Percentiles rank a stretch among this genome's conserved stretches.
Conservation (phyloP, 2,329 filamentous ascomycete genomes). For the Exutisphaerella laricina region DNA sequence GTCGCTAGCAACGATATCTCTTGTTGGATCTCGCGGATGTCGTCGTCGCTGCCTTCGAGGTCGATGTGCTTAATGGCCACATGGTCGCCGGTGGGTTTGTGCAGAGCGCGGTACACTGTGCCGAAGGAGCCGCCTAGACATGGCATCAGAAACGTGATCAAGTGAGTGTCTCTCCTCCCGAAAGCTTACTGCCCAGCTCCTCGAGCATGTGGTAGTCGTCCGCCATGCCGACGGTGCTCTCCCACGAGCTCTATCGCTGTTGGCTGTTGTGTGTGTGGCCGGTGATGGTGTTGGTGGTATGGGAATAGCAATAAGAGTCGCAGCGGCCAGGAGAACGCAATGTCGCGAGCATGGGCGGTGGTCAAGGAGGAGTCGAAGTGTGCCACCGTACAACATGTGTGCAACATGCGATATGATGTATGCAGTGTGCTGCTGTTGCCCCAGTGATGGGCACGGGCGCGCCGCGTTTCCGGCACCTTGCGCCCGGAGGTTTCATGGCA, state of each 20-base stretch:
- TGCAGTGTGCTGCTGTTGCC: too few species aligned
- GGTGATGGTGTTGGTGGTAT: too few species aligned
- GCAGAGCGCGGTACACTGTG: conserved; percentile 93
- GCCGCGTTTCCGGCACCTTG: too few species aligned
- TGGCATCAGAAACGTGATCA: conserved; percentile 4
- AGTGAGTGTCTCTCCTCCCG: neutral
- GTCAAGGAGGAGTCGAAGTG: conserved; percentile 1
- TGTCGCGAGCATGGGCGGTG: conserved; percentile 7
- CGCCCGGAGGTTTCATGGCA: too few species aligned
- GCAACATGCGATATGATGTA: conserved; percentile 6
- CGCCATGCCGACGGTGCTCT: conserved; percentile 50
- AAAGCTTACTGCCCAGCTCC: conserved; percentile 80
- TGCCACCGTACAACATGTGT: too few species aligned
- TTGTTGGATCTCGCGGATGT: conserved; percentile 96
- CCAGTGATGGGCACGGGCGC: too few species aligned
- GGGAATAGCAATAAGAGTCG: conserved; percentile 17
- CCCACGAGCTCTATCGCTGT: conserved; percentile 9
- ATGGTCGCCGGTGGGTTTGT: conserved; percentile 81
- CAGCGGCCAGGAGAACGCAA: neutral
- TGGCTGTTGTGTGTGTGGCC: conserved; percentile 9
- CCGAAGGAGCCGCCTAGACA: conserved; percentile 82
- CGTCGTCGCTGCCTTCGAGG: conserved; percentile 96
- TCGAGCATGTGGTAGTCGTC: conserved; percentile 91
- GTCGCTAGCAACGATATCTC: conserved; percentile 94
- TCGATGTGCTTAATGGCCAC: conserved; percentile 99